These are phyloP conservation scores for Arthrobotrys sphaeroides DNA, from an alignment of 2,329 filamentous ascomycete species.

Conservation along the genomic window DNA sequence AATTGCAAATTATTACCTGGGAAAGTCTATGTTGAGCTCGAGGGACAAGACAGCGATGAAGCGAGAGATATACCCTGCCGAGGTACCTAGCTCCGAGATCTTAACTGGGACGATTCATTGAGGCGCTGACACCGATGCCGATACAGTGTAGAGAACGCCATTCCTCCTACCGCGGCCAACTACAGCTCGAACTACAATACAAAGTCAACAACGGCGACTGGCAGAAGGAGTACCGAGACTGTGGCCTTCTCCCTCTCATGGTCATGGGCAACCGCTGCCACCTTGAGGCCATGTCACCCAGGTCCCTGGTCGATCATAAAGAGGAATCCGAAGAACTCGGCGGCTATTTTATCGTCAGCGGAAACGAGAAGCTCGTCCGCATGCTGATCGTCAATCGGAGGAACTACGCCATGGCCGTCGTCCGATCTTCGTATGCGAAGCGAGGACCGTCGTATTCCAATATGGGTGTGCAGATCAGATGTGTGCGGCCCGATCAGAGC, in stretches of 20 bases:
- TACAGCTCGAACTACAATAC: slow-evolving; percentile 84
- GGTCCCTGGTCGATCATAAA: slow-evolving; percentile 81
- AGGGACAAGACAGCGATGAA: slow-evolving; percentile 69
- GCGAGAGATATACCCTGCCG: slow-evolving; percentile 86
- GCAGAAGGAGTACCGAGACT: slow-evolving; percentile 80
- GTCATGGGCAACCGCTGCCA: slow-evolving; percentile 85
- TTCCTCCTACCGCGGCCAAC: slow-evolving; percentile 85
- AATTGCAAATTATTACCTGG: slow-evolving; percentile 81
- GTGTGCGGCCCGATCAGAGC: slow-evolving; percentile 94
- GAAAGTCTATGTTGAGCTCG: slow-evolving; percentile 69
- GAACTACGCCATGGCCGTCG: slow-evolving; percentile 95
- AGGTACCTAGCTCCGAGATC: slow-evolving; percentile 61
- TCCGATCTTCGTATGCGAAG: slow-evolving; percentile 86
- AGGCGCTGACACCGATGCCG: background rate
- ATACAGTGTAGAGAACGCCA: slow-evolving; percentile 83
- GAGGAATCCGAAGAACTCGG: slow-evolving; percentile 97
- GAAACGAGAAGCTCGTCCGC: slow-evolving; percentile 95
- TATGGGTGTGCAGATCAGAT: slow-evolving; percentile 89
- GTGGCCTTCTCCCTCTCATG: slow-evolving; percentile 93
- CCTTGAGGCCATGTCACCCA: slow-evolving; percentile 83
- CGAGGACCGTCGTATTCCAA: slow-evolving; percentile 88
- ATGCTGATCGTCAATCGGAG: slow-evolving; percentile 88
- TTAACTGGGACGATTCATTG: background rate
- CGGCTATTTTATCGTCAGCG: slow-evolving; percentile 97
- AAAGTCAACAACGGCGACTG: slow-evolving; percentile 86